Conservation (phyloP, 2,329 filamentous ascomycete genomes). For the Pseudohalonectria lignicola region DNA sequence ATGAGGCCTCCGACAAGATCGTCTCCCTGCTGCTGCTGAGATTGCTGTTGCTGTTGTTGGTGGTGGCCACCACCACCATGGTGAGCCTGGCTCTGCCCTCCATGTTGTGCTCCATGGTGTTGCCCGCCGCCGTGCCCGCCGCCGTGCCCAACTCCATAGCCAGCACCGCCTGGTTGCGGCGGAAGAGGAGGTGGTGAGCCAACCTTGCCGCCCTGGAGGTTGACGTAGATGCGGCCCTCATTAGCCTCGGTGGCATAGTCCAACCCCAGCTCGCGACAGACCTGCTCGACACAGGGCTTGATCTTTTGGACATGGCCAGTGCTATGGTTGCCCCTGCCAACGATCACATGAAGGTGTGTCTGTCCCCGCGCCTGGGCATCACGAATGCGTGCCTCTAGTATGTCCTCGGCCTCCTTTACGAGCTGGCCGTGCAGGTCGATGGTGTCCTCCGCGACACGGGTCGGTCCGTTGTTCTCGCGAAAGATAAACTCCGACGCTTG, state of each 20-base stretch:
- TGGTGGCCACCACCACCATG: constrained; percentile 29
- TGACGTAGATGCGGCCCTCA: constrained; percentile 77
- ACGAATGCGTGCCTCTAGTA: constrained; percentile 75
- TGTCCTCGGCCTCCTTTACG: constrained; percentile 88
- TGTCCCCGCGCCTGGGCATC: constrained; percentile 65
- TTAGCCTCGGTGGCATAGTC: constrained; percentile 82
- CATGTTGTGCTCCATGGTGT: constrained; percentile 24
- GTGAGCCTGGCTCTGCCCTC: constrained; percentile 27
- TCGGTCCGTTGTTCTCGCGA: constrained; percentile 79
- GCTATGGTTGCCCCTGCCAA: constrained; percentile 90
- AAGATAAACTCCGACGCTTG: constrained; percentile 94
- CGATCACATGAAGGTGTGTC: constrained; percentile 83
- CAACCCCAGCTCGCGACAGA: constrained; percentile 74
- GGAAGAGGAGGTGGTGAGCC: constrained; percentile 31
- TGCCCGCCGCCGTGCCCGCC: constrained; percentile 19
- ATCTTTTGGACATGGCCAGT: constrained; percentile 78
- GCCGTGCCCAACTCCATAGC: constrained; percentile 21
- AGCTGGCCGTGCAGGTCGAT: constrained; percentile 94
- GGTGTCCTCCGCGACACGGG: constrained; percentile 65
- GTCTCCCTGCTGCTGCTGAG: constrained; percentile 42
- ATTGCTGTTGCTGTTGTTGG: constrained; percentile 18
- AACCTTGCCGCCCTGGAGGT: constrained; percentile 64
- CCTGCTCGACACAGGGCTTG: constrained; percentile 84
- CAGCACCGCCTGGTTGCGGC: constrained; percentile 27
- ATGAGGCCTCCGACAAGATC: constrained; percentile 48